These are phyloP conservation scores for Colletotrichum orbiculare DNA, from an alignment of 2,329 filamentous ascomycete genomes.

Conservation along the genomic window DNA sequence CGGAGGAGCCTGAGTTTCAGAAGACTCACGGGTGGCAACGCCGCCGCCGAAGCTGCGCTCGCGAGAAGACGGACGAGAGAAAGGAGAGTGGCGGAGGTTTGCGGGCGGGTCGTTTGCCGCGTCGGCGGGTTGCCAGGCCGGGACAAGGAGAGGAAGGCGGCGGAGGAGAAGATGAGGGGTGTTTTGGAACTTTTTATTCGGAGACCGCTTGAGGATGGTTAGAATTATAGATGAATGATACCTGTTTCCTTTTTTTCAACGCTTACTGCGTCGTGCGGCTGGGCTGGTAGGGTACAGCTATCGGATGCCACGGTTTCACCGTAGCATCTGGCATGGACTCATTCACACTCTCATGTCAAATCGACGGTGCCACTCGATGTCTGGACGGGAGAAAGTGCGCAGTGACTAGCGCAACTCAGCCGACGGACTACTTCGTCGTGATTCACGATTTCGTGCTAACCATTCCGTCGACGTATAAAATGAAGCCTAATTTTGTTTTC, in stretches of 20 bases:
- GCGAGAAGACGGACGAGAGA: constrained; percentile 69
- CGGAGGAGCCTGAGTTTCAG: constrained; percentile 60
- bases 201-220: constrained; percentile 34
- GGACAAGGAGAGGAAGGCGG: constrained; percentile 66
- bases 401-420: too few species aligned
- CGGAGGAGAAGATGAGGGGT: constrained; percentile 72
- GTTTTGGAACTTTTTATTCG: constrained; percentile 76
- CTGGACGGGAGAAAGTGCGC: too few species aligned
- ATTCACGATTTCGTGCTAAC: too few species aligned
- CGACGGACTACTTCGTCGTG: too few species aligned
- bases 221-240: constrained; percentile 4
- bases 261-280: too few species aligned
- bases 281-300: too few species aligned
- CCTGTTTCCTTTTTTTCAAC: background rate
- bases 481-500: too few species aligned
- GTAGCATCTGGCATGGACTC: too few species aligned
- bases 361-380: too few species aligned
- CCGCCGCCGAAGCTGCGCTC: constrained; percentile 42
- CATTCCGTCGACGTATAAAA: too few species aligned
- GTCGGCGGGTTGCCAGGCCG: constrained; percentile 45
- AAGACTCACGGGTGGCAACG: constrained; percentile 43
- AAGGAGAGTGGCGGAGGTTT: constrained; percentile 71
- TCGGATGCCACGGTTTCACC: too few species aligned
- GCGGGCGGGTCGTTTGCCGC: constrained; percentile 73
- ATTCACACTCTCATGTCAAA: too few species aligned